phyloP scores from a whole-genome alignment of 225 moss, liverwort and hornwort species.

The Polytrichum formosum region DNA sequence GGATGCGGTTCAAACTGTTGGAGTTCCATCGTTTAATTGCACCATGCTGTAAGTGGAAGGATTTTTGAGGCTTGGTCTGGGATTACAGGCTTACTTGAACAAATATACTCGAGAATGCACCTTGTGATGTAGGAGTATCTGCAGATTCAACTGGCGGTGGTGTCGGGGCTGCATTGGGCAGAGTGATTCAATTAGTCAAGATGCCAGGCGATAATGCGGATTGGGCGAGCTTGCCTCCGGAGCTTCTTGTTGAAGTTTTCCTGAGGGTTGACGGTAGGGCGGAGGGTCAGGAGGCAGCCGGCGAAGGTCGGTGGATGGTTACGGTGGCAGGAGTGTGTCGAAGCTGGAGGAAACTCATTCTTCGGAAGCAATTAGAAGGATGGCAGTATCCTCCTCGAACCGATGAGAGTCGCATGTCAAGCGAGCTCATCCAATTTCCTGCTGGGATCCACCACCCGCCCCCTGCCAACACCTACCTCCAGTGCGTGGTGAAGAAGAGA shows the following conservation, averaged over 20 bases:
- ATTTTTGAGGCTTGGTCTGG: no score
- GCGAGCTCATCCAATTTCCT: conserved; percentile 52
- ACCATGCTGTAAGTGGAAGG: no score
- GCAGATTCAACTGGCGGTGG: no score
- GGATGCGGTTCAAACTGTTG: no score
- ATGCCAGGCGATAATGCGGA: conserved; percentile 13
- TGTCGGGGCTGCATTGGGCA: no score
- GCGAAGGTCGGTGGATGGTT: conserved; percentile 72
- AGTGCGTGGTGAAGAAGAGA: conserved; percentile 62
- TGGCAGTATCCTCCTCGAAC: not conserved
- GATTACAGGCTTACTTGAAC: no score
- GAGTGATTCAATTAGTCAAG: no score
- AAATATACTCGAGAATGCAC: no score
- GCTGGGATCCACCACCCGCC: conserved; percentile 34
- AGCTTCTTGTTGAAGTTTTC: conserved; percentile 53
- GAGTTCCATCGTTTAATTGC: no score
- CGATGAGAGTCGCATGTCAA: no score
- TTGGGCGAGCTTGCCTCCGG: conserved; percentile 66
- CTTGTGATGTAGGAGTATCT: no score
- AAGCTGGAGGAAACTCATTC: conserved; percentile 49
- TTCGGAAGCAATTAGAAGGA: not conserved
- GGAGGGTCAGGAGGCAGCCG: conserved; percentile 17
- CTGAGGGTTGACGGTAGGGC: conserved; percentile 57
- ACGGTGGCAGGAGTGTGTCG: conserved; percentile 77
- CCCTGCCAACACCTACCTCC: conserved; percentile 33